Evolutionary conservation across 2,329 filamentous ascomycete genomes (phyloP).

Genomic region (Cercospora sesami): DNA sequence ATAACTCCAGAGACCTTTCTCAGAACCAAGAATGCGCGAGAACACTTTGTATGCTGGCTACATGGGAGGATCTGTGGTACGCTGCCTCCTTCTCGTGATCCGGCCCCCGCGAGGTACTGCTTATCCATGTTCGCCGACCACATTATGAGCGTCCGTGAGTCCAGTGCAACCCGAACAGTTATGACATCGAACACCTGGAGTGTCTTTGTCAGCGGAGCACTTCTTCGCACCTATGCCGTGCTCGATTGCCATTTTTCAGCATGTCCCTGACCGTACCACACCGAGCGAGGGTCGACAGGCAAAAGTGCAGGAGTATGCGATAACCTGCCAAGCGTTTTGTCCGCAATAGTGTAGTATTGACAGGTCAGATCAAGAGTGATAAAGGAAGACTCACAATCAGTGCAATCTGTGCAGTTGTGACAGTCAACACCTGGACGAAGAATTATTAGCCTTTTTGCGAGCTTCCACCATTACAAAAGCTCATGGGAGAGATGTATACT

Average conservation of each 20-base stretch:
- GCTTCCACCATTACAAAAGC: not conserved
- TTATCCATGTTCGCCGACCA: not conserved
- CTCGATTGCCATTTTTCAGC: not conserved
- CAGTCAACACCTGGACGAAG: not conserved
- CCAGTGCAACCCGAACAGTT: not conserved
- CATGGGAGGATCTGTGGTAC: no score
- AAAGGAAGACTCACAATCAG: not conserved
- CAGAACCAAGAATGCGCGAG: not conserved
- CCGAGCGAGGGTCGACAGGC: no score
- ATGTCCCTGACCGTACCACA: no score
- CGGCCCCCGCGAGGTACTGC: not conserved
- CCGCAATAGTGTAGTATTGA: rapidly evolving
- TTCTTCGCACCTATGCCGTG: not conserved
- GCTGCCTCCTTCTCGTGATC: not conserved
- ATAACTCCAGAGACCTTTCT: not conserved
- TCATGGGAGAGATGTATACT: not conserved
- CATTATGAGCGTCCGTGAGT: not conserved
- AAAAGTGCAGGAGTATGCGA: not conserved
- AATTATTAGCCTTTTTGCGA: not conserved
- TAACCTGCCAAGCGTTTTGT: not conserved
- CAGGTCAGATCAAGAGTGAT: not conserved
- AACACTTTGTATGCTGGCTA: not conserved
- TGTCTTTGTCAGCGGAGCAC: not conserved
- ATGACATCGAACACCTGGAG: not conserved
- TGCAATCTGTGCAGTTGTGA: not conserved